These are phyloP conservation scores for Beta vulgaris DNA, from an alignment of 148 eudicot species.

Conservation along the genomic window DNA sequence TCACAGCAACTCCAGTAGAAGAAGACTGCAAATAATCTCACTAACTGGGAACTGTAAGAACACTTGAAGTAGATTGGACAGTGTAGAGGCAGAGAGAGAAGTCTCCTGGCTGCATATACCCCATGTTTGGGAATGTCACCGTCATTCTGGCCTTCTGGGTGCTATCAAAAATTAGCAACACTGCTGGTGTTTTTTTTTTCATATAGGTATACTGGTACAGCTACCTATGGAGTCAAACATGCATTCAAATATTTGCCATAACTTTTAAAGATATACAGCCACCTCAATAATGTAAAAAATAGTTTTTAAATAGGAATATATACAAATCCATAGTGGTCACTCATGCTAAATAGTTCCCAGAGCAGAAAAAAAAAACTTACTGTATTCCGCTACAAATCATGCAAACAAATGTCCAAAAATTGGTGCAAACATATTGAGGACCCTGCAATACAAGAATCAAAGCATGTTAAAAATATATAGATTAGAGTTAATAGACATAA, in stretches of 20 bases:
- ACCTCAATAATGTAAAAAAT: not conserved
- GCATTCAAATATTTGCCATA: not conserved
- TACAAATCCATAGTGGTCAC: not conserved
- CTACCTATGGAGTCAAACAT: not conserved
- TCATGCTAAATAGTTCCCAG: not conserved
- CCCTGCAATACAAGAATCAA: conserved; percentile 50
- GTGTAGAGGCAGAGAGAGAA: not conserved
- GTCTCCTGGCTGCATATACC: not conserved
- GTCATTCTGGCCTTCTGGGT: not conserved
- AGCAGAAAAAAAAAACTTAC: conserved; percentile 48
- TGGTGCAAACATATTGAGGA: conserved; percentile 91
- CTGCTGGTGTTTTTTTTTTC: not conserved
- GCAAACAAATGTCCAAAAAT: conserved; percentile 90
- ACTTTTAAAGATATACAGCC: not conserved
- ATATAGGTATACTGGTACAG: not conserved
- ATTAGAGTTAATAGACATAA: not conserved
- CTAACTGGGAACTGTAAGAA: not conserved
- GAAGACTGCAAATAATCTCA: not conserved
- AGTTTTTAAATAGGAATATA: not conserved
- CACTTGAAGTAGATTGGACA: not conserved
- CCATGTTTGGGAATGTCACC: not conserved
- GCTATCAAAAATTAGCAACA: not conserved
- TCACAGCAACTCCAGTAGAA: not conserved
- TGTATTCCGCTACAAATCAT: conserved; percentile 88
- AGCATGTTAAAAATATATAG: conserved; percentile 9